Evolutionary conservation across 768 basidiomycete genomes (phyloP).

Genomic region (Sporobolomyces phaffii): DNA sequence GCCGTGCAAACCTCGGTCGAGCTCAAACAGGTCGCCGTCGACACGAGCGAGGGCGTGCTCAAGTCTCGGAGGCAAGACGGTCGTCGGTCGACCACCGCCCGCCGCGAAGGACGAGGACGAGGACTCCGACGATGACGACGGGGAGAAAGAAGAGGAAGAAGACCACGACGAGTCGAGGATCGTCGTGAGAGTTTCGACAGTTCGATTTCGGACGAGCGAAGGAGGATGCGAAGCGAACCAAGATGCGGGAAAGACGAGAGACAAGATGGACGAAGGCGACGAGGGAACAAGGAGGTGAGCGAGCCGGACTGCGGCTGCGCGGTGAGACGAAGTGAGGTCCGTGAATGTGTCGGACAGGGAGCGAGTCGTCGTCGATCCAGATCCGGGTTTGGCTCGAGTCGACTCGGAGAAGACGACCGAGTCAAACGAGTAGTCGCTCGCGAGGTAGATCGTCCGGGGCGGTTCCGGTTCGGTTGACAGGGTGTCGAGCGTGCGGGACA

Average conservation of each 20-base stretch:
- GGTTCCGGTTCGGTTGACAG: not conserved
- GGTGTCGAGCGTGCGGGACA: not conserved
- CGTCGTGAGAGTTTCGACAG: not conserved
- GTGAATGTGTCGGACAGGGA: constrained; percentile 9
- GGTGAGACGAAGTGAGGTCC: not conserved
- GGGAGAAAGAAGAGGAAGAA: not conserved
- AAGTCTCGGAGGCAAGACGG: not conserved
- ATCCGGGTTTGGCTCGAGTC: too few species aligned
- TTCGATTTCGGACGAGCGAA: not conserved
- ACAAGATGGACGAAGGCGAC: too few species aligned
- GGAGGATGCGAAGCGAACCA: not conserved
- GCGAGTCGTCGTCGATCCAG: not conserved
- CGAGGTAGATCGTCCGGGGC: constrained; percentile 2
- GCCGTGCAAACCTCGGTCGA: not conserved
- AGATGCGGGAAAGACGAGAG: not conserved
- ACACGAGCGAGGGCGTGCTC: not conserved
- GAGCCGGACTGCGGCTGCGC: constrained; percentile 1
- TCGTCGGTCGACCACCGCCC: too few species aligned
- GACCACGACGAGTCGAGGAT: not conserved
- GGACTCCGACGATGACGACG: too few species aligned
- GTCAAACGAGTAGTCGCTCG: constrained; percentile 22
- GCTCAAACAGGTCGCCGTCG: not conserved
- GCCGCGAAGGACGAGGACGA: too few species aligned
- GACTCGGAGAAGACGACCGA: not conserved
- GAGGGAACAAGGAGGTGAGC: not conserved